Evolutionary conservation across 2,329 filamentous ascomycete species (phyloP).

Genomic region (Hypocrella siamensis): DNA sequence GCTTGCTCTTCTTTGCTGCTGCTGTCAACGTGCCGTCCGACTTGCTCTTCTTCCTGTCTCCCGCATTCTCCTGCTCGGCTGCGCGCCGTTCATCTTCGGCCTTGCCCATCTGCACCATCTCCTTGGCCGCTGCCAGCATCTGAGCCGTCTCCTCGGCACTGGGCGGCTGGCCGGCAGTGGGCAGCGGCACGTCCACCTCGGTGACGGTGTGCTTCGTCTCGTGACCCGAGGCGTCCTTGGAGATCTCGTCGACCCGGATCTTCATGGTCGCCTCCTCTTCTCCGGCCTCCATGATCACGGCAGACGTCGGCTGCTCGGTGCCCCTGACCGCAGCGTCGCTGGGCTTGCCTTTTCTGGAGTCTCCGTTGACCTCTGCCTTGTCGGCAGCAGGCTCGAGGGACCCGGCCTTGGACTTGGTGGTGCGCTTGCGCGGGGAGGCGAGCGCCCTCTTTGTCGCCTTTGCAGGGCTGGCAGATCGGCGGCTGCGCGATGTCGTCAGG

Average conservation of each 20-base stretch:
- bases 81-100: conserved; percentile 25
- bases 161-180: conserved; percentile 45
- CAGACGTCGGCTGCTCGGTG: conserved; percentile 29
- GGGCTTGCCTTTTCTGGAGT: conserved; percentile 13
- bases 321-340: conserved; percentile 27
- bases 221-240: conserved; percentile 35
- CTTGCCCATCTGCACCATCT: conserved; percentile 64
- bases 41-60: conserved; percentile 20
- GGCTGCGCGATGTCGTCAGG: conserved; percentile 31
- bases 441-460: conserved; percentile 31
- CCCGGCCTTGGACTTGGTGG: conserved; percentile 26
- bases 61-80: conserved; percentile 21
- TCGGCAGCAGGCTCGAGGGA: conserved; percentile 15
- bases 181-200: conserved; percentile 56
- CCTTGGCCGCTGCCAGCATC: conserved; percentile 75
- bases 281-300: conserved; percentile 30
- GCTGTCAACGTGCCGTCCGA: conserved; percentile 16
- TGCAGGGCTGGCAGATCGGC: conserved; percentile 41
- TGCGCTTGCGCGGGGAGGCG: conserved; percentile 40
- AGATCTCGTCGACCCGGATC: conserved; percentile 51
- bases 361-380: conserved; percentile 14
- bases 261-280: conserved; percentile 47
- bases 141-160: conserved; percentile 62
- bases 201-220: conserved; percentile 60
- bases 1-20: conserved; percentile 43